Evolutionary conservation across 257 asterid species (phyloP), one percentile per base, ranked within the genome.

Genomic region (Misopates orontium): DNA sequence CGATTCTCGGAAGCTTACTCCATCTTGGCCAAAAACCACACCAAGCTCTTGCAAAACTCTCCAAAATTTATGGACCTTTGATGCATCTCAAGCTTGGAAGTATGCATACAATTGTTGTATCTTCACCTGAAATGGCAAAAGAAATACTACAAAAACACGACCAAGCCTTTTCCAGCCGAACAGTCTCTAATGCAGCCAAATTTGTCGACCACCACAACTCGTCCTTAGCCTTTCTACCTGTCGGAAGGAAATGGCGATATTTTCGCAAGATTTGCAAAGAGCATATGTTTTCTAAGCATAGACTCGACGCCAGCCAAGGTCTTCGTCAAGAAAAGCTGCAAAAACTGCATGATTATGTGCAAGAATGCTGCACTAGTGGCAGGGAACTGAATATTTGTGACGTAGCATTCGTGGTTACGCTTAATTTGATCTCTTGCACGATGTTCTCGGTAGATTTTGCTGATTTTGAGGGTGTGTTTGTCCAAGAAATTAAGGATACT

Each of bases 261-360:
- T 57, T 72, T 12, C 71, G 77, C 3, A 72, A 48, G 48, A 16
- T 65, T 10, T 56, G 62, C 54, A 72, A 18, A 39, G 72, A 56
- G 23, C 56, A 65, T 2, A 18, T 70, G 17, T 54, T 62, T 25
- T 10, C 75, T 5, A 8, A 11, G 3, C 39, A 45, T 4, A 25
- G 60, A 13, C 78, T 73, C 23, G 74, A 73, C 22, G 74, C 66
- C 2, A 61, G 74, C 24, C 47, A 56, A 61, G 71, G 14, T 13
- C 78, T 74, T 49, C 74, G 74, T 2, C 71, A 20, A 20, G 66
- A 68, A 18, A 74, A 74, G 57, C 5, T 74, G 25, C 21, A 22
- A n/a, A 59, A 47, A 32, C 14, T 74, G 24, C 21, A 40, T 2
- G 64, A 74, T 5, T 51, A 63, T 24, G 54, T 74, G 45, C 44